phyloP scores from a whole-genome alignment of 108 stramenopile species.

The Nitzschia sp. region DNA sequence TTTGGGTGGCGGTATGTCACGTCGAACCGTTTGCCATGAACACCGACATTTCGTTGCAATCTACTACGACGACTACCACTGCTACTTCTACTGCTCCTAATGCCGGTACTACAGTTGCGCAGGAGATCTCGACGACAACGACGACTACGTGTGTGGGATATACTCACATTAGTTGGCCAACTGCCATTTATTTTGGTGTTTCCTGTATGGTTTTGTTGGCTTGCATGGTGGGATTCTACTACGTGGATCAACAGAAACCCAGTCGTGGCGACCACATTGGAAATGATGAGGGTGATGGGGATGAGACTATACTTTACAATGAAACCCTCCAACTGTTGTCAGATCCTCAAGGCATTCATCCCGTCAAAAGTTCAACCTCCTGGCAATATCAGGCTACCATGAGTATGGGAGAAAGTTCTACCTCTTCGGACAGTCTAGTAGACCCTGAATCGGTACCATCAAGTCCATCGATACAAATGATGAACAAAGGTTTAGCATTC shows the following conservation, averaged over 20 bases:
- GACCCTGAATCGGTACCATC: neutral
- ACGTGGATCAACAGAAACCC: conserved; percentile 26
- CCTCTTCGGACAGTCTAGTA: no score
- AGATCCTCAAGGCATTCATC: neutral
- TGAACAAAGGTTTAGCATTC: neutral
- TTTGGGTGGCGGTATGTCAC: neutral
- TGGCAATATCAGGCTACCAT: neutral
- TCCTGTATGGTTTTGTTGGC: conserved; percentile 28
- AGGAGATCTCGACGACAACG: no score
- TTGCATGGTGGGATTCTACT: conserved; percentile 37
- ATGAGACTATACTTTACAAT: neutral
- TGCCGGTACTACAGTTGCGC: no score
- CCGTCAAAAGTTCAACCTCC: neutral
- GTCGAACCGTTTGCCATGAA: neutral
- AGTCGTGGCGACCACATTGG: neutral
- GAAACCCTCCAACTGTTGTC: neutral
- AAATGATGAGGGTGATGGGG: neutral
- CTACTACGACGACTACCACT: no score
- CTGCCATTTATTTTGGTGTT: conserved; percentile 35
- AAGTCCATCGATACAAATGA: no score
- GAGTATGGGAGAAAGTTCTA: neutral
- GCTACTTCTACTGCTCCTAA: no score
- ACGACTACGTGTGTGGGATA: conserved; percentile 9
- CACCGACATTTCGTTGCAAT: no score
- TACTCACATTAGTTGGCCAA: conserved; percentile 24